Percentiles rank a stretch among this genome's conserved stretches.
Evolutionary conservation across 768 basidiomycete species (phyloP).

Genomic region (Tricholoma sp.): DNA sequence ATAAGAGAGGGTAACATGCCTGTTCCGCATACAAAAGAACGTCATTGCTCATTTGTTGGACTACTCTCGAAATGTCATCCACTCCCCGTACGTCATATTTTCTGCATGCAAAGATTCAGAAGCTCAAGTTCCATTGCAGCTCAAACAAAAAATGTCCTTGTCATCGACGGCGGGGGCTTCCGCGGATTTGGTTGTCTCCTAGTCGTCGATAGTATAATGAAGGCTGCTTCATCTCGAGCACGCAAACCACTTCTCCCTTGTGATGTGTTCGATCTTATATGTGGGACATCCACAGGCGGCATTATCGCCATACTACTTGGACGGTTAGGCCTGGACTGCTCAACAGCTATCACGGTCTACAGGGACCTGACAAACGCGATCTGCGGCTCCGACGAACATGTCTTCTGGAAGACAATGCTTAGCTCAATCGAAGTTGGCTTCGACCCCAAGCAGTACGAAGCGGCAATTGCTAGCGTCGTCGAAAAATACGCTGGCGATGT

Average conservation of each 20-base stretch:
- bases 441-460: conserved; percentile 6
- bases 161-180: conserved; percentile 4
- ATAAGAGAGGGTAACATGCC: not conserved
- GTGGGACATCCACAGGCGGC: conserved; percentile 23
- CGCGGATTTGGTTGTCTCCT: conserved; percentile 20
- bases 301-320: conserved; percentile 23
- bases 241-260: conserved; percentile 17
- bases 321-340: conserved; percentile 20
- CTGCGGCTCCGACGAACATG: conserved; percentile 11
- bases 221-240: conserved; percentile 11
- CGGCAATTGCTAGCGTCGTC: not conserved
- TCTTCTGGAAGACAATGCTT: conserved; percentile 12
- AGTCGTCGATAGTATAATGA: conserved; percentile 19
- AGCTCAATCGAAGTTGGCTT: conserved; percentile 3
- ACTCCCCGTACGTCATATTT: not conserved
- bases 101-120: not conserved
- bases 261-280: conserved; percentile 26
- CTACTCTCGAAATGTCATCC: not conserved
- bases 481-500: conserved; percentile 4
- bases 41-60: not conserved
- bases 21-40: not conserved
- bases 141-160: conserved; percentile 15
- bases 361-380: conserved; percentile 9
- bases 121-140: not conserved
- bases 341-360: conserved; percentile 20